These are phyloP conservation scores for Inga oerstediana DNA, from an alignment of 306 rosid species.

Conservation along the genomic window DNA sequence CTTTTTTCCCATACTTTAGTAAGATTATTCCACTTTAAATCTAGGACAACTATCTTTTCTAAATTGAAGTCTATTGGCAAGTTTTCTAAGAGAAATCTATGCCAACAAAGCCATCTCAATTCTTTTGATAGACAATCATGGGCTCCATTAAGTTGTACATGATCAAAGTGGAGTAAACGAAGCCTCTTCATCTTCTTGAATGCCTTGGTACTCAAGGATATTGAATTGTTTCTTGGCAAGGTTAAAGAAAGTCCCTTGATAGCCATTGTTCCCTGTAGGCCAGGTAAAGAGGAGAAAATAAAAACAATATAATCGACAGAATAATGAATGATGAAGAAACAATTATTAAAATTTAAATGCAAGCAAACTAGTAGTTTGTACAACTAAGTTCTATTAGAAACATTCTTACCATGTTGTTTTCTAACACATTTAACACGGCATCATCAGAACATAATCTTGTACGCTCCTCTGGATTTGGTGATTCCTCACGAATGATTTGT, in stretches of 20 bases:
- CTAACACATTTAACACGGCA: too few relatives aligned
- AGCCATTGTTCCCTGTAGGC: neutral
- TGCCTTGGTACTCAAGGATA: neutral
- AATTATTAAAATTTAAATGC: too few relatives aligned
- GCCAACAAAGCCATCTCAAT: neutral
- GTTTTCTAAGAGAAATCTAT: neutral
- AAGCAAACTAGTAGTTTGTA: too few relatives aligned
- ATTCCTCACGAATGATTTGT: neutral
- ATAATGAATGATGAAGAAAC: too few relatives aligned
- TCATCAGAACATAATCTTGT: too few relatives aligned
- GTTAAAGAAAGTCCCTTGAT: neutral
- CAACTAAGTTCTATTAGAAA: too few relatives aligned
- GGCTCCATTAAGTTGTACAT: neutral
- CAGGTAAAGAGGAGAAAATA: neutral
- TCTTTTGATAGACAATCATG: neutral
- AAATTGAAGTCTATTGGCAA: neutral
- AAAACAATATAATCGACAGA: neutral
- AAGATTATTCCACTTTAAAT: neutral
- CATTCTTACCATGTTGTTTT: neutral
- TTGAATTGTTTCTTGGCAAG: neutral
- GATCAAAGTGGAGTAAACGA: neutral
- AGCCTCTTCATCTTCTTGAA: neutral
- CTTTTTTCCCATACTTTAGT: neutral
- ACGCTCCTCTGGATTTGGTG: neutral
- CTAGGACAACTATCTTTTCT: neutral